These are phyloP conservation scores for sweet orange (Citrus sinensis) DNA, from an alignment of 345 rosid genomes.

Conservation along the genomic window DVS_A1.0 CM039163.1:15441501-15442000, in stretches of 20 bases:
- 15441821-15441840: constrained; percentile 17
- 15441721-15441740: constrained; percentile 20
- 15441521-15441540: constrained; percentile 18
- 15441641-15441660: background rate
- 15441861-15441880: background rate
- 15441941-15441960: constrained; percentile 15
- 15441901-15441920: constrained; percentile 21
- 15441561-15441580: background rate
- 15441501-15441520: constrained; percentile 36
- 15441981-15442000: constrained; percentile 11
- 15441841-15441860: background rate
- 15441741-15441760: background rate
- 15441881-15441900: constrained; percentile 1
- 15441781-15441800: constrained; percentile 10
- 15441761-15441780: constrained; percentile 5
- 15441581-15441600: background rate
- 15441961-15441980: constrained; percentile 20
- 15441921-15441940: constrained; percentile 11
- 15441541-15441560: constrained; percentile 14
- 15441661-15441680: constrained; percentile 26
- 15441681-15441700: constrained; percentile 3
- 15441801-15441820: constrained; percentile 4
- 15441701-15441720: constrained; percentile 3
- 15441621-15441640: background rate
- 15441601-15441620: background rate